Base-by-base conservation (phyloP, 1,139 yeast genomes). In the Scheffersomyces illinoinensis region DNA sequence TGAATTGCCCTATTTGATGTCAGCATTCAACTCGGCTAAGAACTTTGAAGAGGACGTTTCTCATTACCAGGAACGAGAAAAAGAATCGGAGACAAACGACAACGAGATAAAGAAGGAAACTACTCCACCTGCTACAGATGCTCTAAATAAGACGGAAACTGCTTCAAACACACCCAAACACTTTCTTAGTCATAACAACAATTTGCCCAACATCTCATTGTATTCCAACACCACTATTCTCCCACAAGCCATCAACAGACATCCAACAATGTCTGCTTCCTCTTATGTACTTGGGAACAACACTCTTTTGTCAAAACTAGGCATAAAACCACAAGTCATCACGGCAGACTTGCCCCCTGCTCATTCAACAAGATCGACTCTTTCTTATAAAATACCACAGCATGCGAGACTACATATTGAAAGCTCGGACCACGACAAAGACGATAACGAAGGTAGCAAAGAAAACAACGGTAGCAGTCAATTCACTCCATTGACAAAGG, bases 21-120 rank as follows among this genome's bases (percentile, higher is more conserved):
- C 82, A 18, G 89, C 88, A n/a, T 86, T 85, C 62, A 79, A 82
- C 61, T 81, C 82, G 62, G 87, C 86, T 2, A 80, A 77, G 61
- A 79, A 78, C 49, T 76, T 83, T 18, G 85, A 83, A 61, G 83
- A 81, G 63, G 88, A 84, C 61, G 73, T 84, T 5, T 73, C 72
- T 56, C 82, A 78, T 60, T 78, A 65, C 64, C 69, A 71, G 53
- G 74, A 69, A 55, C 72, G 70, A 33, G 71, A 53, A 12, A 23
- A 23, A 4, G 60, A 54, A 47, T 8, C 50, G 1, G 60, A 58
- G 48, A 55, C 54, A 26, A 57, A 56, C 19, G 61, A 58, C 26
- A 48, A 47, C 18, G 21, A 18, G 17, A 21, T 23, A 53, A 20
- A 20, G 47, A 21, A 53, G 43, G 43, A 33, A 33, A 33, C 43